Base-by-base conservation (phyloP, 148 eudicot genomes). In the Arctostaphylos glauca region DNA sequence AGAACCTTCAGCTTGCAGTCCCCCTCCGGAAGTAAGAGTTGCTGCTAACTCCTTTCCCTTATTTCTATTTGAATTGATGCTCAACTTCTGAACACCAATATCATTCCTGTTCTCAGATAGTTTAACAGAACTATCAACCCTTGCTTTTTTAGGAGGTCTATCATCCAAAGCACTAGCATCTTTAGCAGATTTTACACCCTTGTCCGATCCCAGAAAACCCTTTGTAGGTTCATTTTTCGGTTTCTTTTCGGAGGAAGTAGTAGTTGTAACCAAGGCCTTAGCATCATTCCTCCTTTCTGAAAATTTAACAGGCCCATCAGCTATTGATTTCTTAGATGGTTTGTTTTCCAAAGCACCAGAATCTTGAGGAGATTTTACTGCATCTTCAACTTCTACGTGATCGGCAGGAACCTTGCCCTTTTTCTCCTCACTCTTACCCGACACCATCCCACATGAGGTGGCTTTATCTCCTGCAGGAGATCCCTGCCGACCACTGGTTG, bases 301-400 rank as follows among this genome's bases (percentile, higher is more conserved):
- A 19, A 9, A 31, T 76, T 55, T 83, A 58, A 53, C 10, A 44
- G 84, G n/a, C 77, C 58, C 47, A 44, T 82, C 86, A 71, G 67
- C 64, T 79, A 83, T 91, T 47, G 76, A 73, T 75, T 87, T 89
- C 87, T 91, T 91, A 49, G 79, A 49, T 44, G 83, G 80, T 48
- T 73, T 83, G 76, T 59, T 90, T 15, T 88, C 86, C 79, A 76
- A 56, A 55, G 75, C 59, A 78, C 84, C 80, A 80, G 86, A 15
- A 76, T 87, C 83, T 77, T 46, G 41, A n/a, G 23, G 46, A 73
- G 76, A 80, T 60, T 81, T 75, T 46, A 72, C 44, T 59, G 68
- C 64, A 67, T 53, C 78, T 74, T 71, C 84, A 68, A 41, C 86
- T 79, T 18, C 75, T 80, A 68, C 49, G 55, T 77, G 38, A 60